Evolutionary conservation across 176 grass and related monocot genomes (phyloP).

Genomic region (Oryza officinalis): DNA sequence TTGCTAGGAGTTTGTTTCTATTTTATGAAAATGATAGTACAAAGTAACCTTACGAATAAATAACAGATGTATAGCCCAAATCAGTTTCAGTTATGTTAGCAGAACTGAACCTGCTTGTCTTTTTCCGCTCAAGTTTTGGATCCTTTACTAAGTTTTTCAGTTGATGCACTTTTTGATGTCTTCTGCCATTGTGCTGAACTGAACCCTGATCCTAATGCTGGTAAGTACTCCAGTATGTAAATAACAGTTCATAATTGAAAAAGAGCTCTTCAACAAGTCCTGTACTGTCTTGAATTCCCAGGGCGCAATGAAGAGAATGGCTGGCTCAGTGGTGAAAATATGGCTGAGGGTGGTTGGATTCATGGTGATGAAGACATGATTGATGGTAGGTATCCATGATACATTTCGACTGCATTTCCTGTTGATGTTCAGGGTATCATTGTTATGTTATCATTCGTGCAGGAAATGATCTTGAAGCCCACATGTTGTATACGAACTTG

Average conservation of each 20-base stretch:
- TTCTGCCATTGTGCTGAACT: constrained; percentile 96
- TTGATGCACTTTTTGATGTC: constrained; percentile 78
- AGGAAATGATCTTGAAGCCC: constrained; percentile 48
- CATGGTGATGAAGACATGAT: constrained; percentile 59
- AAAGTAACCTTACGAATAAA: neutral
- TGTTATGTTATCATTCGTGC: constrained; percentile 25
- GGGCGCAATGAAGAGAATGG: constrained; percentile 62
- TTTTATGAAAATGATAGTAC: neutral
- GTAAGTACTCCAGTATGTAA: constrained; percentile 38
- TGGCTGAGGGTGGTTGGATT: constrained; percentile 53
- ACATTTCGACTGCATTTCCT: neutral
- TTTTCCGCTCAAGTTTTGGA: neutral
- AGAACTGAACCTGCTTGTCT: neutral
- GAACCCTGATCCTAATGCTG: constrained; percentile 87
- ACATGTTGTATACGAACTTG: constrained; percentile 33
- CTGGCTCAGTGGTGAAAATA: constrained; percentile 56
- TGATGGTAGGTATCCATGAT: constrained; percentile 47
- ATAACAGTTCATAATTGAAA: constrained; percentile 3
- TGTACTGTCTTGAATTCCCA: constrained; percentile 42
- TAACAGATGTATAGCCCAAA: neutral
- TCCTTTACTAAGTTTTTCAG: constrained; percentile 60
- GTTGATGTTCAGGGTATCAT: constrained; percentile 5
- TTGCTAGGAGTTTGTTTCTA: neutral
- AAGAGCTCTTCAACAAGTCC: neutral
- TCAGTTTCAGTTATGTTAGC: neutral